Conservation (phyloP, 2,329 filamentous ascomycete genomes). For the Fusarium cicatricum region DNA sequence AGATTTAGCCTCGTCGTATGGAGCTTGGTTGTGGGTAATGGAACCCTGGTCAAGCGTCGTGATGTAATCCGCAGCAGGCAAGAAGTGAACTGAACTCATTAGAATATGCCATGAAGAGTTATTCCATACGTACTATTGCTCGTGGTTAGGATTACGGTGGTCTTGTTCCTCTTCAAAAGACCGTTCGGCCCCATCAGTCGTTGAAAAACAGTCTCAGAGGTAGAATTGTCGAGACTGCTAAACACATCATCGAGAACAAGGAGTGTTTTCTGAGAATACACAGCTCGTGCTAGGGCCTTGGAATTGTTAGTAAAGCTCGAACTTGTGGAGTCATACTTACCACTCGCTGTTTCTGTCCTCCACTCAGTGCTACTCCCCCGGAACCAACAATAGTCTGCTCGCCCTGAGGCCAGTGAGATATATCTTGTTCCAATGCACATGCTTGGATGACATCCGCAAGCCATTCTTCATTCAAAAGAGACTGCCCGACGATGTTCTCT, state of each 20-base stretch:
- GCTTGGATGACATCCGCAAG: constrained; percentile 42
- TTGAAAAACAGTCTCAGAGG: constrained; percentile 52
- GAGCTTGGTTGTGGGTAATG: constrained; percentile 38
- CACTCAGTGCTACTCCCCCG: constrained; percentile 53
- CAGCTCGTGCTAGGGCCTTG: constrained; percentile 56
- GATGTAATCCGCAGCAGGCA: constrained; percentile 37
- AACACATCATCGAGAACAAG: constrained; percentile 58
- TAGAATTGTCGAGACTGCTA: constrained; percentile 55
- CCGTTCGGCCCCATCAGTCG: constrained; percentile 52
- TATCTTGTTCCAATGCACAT: constrained; percentile 49
- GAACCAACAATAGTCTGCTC: constrained; percentile 51
- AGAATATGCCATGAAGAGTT: not conserved
- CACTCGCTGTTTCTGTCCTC: constrained; percentile 54
- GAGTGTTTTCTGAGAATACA: constrained; percentile 52
- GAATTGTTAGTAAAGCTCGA: not conserved
- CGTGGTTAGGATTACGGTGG: constrained; percentile 45
- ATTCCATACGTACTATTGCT: constrained; percentile 8
- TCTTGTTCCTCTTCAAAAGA: constrained; percentile 49
- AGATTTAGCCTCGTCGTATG: constrained; percentile 27
- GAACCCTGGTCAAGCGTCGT: constrained; percentile 37
- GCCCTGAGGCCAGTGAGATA: constrained; percentile 43
- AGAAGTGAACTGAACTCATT: constrained; percentile 32
- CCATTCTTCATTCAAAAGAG: constrained; percentile 41
- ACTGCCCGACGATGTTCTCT: constrained; percentile 49
- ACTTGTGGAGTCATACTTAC: constrained; percentile 37